Base-by-base conservation (phyloP, 2,329 filamentous ascomycete genomes). In the Aspergillus versicolor region DNA sequence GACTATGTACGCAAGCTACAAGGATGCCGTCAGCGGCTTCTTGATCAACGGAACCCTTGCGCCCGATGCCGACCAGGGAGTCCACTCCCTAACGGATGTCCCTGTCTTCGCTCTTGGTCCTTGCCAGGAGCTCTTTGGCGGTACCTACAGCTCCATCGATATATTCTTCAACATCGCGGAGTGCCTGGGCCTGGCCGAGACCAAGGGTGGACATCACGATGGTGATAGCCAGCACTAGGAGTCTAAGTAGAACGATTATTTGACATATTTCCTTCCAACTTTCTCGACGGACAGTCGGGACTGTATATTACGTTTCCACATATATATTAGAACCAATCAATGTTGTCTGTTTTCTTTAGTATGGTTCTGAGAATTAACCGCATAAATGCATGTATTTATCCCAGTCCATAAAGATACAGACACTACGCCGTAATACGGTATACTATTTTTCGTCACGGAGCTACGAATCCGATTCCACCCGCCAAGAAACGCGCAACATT, bases 101-200 rank as follows among this genome's bases (percentile, higher is more conserved):
- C 86, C 89, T 2, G 87, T 94, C 19, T 93, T 89, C 66, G 88
- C 89, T 1, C 82, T 84, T 78, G 90, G 90, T 0, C 90, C 90
- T 5, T 93, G 90, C 76, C 87, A 91, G 72, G 87, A 90, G 66
- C 76, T 82, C 13, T 94, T 94, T 70, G 84, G 86, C 4, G 73
- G 73, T 41, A 71, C 74, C 5, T 75, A 71, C 55, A 74, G 70
- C 58, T 75, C 73, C 43, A 67, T 75, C 24, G 74, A 77, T 47
- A 69, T 77, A 44, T 76, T 76, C 62, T 76, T 73, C 65, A 63
- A 66, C 40, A 75, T 77, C 60, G 73, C 74, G 11, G 70, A 71
- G 21, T 75, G 74, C 47, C 64, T 77, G 53, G 74, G 73, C 17
- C 57, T 77, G 53, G 65, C 69, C 3, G 64, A 69, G 54, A 61